Base-by-base conservation (phyloP, 305 asterid genomes). In the Fraxinus greggii region DNA sequence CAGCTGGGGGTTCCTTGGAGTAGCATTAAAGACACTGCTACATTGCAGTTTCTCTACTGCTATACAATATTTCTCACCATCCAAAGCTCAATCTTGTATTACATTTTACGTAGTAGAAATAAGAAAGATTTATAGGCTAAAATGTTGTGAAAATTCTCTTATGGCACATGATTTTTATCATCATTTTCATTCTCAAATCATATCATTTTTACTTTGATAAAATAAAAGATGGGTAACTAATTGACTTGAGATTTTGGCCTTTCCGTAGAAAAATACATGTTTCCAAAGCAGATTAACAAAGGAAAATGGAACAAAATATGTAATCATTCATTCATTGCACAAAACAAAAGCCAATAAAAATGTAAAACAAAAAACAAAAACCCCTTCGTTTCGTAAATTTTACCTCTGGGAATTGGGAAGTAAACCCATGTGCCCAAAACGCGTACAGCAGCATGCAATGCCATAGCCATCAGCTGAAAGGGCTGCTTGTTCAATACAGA, bases 401-500 rank as follows among this genome's bases (percentile, higher is more conserved):
- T 36, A 87, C 90, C 88, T 83, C 83, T 23, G 29, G 21, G 10
- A 36, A 6, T 36, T 36, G 40, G 40, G 26, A 54, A 67, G 76
- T 76, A 63, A 77, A 23, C 81, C 83, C 79, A 85, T 77, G 83
- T 10, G 26, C 78, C 72, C 15, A 63, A 77, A 77, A 76, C 79
- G 69, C 36, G 81, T 6, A 36, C 48, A 72, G 76, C 48, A 72
- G 76, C 48, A 74, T 28, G 63, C 8, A 75, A 73, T 61, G 82
- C 67, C 76, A 74, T 15, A 28, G 84, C 82, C 80, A 74, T 79
- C 74, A 45, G 81, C 67, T 26, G 29, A 75, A 72, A 81, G 77
- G 63, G 80, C 73, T 45, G 84, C 83, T 79, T 72, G 82, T 77
- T 61, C 54, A 19, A 2, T 48, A 40, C 69, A 42, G 51, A 32